A percentile compares a stretch with the other conserved stretches of the same genome.
These are phyloP conservation scores for Boletales sp. DNA, from an alignment of 768 basidiomycete genomes.

Conservation along the genomic window DNA sequence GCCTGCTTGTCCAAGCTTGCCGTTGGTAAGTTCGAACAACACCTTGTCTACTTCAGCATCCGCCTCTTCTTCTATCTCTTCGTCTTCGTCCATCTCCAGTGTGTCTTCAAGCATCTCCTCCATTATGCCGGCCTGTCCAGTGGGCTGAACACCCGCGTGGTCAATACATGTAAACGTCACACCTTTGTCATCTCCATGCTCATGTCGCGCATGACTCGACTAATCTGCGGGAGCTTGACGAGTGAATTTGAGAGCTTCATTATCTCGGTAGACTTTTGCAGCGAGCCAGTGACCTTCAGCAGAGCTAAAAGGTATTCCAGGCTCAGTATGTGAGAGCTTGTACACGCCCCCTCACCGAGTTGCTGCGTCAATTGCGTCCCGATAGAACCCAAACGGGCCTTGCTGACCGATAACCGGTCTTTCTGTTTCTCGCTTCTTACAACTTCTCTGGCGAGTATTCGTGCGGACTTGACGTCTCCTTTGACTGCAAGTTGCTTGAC, in stretches of 20 bases:
- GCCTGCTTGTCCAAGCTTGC: slow-evolving; percentile 88
- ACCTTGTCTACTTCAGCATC: slow-evolving; percentile 98
- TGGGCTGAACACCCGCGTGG: slow-evolving; percentile 3
- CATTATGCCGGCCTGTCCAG: slow-evolving; percentile 87
- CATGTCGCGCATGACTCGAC: slow-evolving; percentile 94
- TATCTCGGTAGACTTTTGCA: slow-evolving; percentile 97
- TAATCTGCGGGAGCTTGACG: slow-evolving; percentile 88
- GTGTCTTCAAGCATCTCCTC: slow-evolving; percentile 98
- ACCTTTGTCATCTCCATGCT: slow-evolving; percentile 99
- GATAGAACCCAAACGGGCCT: slow-evolving; percentile 90
- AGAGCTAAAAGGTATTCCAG: slow-evolving; percentile 56
- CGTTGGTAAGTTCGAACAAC: slow-evolving; percentile 90
- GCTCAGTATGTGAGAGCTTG: background rate
- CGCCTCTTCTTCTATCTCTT: slow-evolving; percentile 94
- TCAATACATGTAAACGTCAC: slow-evolving; percentile 11
- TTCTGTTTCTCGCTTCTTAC: slow-evolving; percentile 94
- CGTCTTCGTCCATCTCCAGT: slow-evolving; percentile 88
- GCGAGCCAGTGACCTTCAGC: slow-evolving; percentile 94
- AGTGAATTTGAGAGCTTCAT: slow-evolving; percentile 97
- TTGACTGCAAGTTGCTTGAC: slow-evolving; percentile 89
- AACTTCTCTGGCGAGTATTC: slow-evolving; percentile 91
- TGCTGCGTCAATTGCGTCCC: slow-evolving; percentile 88
- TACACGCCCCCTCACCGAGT: slow-evolving; percentile 58
- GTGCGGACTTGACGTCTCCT: slow-evolving; percentile 89
- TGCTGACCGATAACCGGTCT: slow-evolving; percentile 85